Conservation (phyloP, 768 basidiomycete species). For the Suillus spraguei region DNA sequence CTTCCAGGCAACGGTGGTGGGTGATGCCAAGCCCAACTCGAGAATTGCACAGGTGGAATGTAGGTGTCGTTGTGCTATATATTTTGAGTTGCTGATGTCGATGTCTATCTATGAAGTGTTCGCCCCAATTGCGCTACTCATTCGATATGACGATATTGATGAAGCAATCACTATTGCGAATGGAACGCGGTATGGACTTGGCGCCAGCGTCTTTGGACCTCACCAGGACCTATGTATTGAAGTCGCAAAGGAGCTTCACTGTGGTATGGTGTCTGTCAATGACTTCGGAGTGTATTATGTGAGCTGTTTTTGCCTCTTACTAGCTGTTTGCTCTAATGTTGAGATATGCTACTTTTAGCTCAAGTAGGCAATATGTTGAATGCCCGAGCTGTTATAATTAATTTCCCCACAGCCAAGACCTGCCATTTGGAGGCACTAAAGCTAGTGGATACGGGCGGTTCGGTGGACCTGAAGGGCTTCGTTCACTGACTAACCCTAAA, state of each 20-base stretch:
- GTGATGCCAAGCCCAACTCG: slow-evolving; percentile 70
- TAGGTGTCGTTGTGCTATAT: slow-evolving; percentile 39
- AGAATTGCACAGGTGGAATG: slow-evolving; percentile 81
- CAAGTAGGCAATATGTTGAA: slow-evolving; percentile 51
- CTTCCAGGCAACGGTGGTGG: slow-evolving; percentile 87
- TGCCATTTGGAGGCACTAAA: slow-evolving; percentile 95
- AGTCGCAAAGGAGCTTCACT: slow-evolving; percentile 81
- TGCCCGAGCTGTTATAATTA: slow-evolving; percentile 14
- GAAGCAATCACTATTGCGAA: slow-evolving; percentile 91
- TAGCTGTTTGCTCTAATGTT: slow-evolving; percentile 18
- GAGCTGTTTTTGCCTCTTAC: slow-evolving; percentile 31
- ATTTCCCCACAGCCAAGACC: slow-evolving; percentile 64
- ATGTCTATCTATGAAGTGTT: slow-evolving; percentile 63
- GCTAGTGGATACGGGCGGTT: slow-evolving; percentile 93
- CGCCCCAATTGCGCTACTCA: slow-evolving; percentile 87
- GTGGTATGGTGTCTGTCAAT: slow-evolving; percentile 97
- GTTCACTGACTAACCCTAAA: slow-evolving; percentile 86
- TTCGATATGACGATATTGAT: slow-evolving; percentile 81
- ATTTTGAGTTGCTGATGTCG: slow-evolving; percentile 15
- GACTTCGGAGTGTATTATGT: slow-evolving; percentile 92
- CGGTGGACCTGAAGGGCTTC: slow-evolving; percentile 92
- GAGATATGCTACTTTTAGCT: slow-evolving; percentile 43
- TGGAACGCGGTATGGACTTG: slow-evolving; percentile 84
- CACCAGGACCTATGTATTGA: slow-evolving; percentile 75
- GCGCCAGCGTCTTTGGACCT: slow-evolving; percentile 93